phyloP scores from a whole-genome alignment of 345 rosid genomes.

The Turritis glabra region DNA sequence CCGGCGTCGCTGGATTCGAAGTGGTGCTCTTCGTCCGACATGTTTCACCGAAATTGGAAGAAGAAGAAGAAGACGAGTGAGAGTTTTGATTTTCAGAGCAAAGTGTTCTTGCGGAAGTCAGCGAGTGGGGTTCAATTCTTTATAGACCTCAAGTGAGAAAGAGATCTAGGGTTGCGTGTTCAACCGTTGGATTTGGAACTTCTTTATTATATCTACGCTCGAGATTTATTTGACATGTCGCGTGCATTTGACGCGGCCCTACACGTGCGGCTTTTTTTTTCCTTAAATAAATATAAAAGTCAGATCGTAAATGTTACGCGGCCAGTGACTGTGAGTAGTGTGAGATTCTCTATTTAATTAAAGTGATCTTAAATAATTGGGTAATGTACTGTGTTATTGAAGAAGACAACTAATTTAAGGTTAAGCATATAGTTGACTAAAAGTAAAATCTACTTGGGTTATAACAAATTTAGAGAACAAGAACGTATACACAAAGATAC shows the following conservation, averaged over 20 bases:
- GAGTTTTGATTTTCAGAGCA: too few species aligned
- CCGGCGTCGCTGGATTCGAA: constrained; percentile 43
- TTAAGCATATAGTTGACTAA: too few species aligned
- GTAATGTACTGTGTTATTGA: too few species aligned
- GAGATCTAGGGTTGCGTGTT: constrained; percentile 8
- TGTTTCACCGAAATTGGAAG: not conserved
- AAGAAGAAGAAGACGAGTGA: too few species aligned
- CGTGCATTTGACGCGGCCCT: constrained; percentile 12
- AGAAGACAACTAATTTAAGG: too few species aligned
- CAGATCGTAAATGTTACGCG: constrained; percentile 5
- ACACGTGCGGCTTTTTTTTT: constrained; percentile 12
- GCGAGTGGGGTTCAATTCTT: not conserved
- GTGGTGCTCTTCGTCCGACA: constrained; percentile 49
- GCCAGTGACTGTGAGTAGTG: too few species aligned
- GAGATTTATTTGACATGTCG: constrained; percentile 15
- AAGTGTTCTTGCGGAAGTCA: not conserved
- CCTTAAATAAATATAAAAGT: not conserved
- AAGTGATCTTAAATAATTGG: not conserved
- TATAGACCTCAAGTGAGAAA: constrained; percentile 10
- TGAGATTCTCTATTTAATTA: not conserved
- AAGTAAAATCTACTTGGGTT: not conserved
- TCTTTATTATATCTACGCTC: too few species aligned
- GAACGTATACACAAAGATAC: not conserved
- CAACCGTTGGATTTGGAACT: constrained; percentile 42
- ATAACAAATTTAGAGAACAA: too few species aligned